Percentiles rank a stretch among this genome's conserved stretches.
phyloP scores from a whole-genome alignment of 805 yeast species.

The Kluyveromyces aestuarii region DNA sequence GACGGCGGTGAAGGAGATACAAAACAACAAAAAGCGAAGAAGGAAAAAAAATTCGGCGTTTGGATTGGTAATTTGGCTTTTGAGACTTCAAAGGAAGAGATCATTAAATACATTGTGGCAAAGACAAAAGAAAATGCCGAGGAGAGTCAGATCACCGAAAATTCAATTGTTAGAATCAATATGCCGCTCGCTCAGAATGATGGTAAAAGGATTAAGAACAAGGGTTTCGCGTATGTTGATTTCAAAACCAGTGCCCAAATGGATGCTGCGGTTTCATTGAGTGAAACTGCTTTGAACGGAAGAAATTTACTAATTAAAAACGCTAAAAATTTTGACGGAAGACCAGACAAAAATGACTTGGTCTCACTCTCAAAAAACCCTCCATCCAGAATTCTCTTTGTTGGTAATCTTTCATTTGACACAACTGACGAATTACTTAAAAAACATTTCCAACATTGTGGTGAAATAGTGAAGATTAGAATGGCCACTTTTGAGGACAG shows the following conservation, averaged over 20 bases:
- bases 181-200: constrained; percentile 61
- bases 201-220: constrained; percentile 43
- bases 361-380: constrained; percentile 59
- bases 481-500: constrained; percentile 98
- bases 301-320: constrained; percentile 80
- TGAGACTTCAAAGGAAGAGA: constrained; percentile 70
- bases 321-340: constrained; percentile 74
- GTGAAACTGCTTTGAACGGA: constrained; percentile 71
- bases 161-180: constrained; percentile 65
- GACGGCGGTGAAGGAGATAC: constrained; percentile 22
- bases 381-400: constrained; percentile 81
- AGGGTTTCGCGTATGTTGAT: constrained; percentile 90
- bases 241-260: constrained; percentile 54
- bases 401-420: constrained; percentile 89
- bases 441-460: constrained; percentile 84
- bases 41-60: constrained; percentile 55
- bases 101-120: constrained; percentile 51
- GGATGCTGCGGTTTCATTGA: constrained; percentile 50
- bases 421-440: constrained; percentile 72
- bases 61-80: constrained; percentile 94
- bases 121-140: constrained; percentile 40
- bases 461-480: constrained; percentile 73
- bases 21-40: constrained; percentile 16
- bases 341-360: constrained; percentile 55
- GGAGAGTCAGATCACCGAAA: constrained; percentile 37